Percentiles rank a stretch among this genome's conserved stretches.
phyloP scores from a whole-genome alignment of 805 yeast genomes.

The Saturnispora silvae region DNA sequence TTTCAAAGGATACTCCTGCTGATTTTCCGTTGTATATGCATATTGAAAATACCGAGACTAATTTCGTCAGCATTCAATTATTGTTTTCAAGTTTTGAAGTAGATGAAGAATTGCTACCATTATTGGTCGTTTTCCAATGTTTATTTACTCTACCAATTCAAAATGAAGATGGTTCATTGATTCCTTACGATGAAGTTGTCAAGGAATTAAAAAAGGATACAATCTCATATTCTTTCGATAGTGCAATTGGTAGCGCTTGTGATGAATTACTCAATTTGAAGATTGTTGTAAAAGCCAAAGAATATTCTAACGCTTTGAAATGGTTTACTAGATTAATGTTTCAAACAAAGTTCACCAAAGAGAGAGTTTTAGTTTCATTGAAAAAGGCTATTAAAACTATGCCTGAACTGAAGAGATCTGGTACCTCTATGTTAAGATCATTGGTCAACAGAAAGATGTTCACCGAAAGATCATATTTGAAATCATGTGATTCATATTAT shows the following conservation, averaged over 20 bases:
- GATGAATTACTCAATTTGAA: slow-evolving; percentile 56
- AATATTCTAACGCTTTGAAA: slow-evolving; percentile 58
- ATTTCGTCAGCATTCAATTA: slow-evolving; percentile 62
- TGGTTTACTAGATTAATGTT: slow-evolving; percentile 67
- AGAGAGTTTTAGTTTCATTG: slow-evolving; percentile 54
- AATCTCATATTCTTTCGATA: slow-evolving; percentile 43
- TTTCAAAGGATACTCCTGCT: slow-evolving; percentile 26
- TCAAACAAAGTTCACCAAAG: slow-evolving; percentile 59
- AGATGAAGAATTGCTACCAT: slow-evolving; percentile 46
- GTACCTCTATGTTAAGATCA: slow-evolving; percentile 54
- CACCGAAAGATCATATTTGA: slow-evolving; percentile 51
- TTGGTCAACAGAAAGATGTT: slow-evolving; percentile 35
- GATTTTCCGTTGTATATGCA: slow-evolving; percentile 62
- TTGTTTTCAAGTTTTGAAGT: slow-evolving; percentile 45
- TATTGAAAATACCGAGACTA: slow-evolving; percentile 69
- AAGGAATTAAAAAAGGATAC: slow-evolving; percentile 64
- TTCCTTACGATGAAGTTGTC: slow-evolving; percentile 71
- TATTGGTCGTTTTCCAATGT: slow-evolving; percentile 54
- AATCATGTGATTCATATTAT: slow-evolving; percentile 53
- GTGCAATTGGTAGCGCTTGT: slow-evolving; percentile 49
- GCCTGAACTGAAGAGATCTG: slow-evolving; percentile 55
- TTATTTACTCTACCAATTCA: slow-evolving; percentile 65
- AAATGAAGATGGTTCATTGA: slow-evolving; percentile 45
- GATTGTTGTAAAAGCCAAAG: slow-evolving; percentile 47
- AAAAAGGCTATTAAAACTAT: slow-evolving; percentile 51